Evolutionary conservation across 2,329 filamentous ascomycete genomes (phyloP).

Genomic region (Claviceps paspali): DNA sequence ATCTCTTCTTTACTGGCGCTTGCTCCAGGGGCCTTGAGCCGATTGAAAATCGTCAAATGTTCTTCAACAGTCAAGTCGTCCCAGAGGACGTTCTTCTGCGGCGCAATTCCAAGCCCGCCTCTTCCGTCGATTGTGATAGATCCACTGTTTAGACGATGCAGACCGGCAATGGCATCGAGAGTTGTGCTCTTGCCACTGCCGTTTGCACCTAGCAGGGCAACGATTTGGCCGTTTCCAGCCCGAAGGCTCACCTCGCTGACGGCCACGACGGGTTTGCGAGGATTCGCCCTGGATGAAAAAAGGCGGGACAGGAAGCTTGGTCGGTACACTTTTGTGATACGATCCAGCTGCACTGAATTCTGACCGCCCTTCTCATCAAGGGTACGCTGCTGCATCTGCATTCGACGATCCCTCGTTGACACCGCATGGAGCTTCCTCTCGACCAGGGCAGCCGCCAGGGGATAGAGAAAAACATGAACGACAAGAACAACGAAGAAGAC

Average conservation of each 20-base stretch:
- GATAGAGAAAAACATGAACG: constrained; percentile 65
- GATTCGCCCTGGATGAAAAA: constrained; percentile 23
- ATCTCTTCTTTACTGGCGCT: constrained; percentile 44
- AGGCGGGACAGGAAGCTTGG: constrained; percentile 46
- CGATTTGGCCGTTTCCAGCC: constrained; percentile 64
- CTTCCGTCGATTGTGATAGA: constrained; percentile 62
- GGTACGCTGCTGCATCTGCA: constrained; percentile 22
- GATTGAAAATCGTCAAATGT: constrained; percentile 72
- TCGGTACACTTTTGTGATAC: constrained; percentile 65
- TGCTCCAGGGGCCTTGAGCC: constrained; percentile 51
- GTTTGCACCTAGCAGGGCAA: constrained; percentile 77
- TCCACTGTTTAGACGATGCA: constrained; percentile 62
- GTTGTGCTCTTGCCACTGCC: constrained; percentile 86
- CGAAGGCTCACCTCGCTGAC: constrained; percentile 59
- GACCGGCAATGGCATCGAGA: constrained; percentile 71
- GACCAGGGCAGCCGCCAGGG: constrained; percentile 56
- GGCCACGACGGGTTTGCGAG: constrained; percentile 52
- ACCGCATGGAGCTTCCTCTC: constrained; percentile 67
- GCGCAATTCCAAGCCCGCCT: constrained; percentile 72
- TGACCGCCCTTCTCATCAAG: constrained; percentile 13
- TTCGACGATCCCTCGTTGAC: constrained; percentile 43
- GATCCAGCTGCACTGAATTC: constrained; percentile 52
- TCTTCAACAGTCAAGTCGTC: constrained; percentile 75
- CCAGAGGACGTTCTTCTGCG: constrained; percentile 92
- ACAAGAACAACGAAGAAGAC: constrained; percentile 64